A percentile compares a stretch with the other conserved stretches of the same genome.
phyloP scores from a whole-genome alignment of 2,329 filamentous ascomycete species.

The Sphaceloma murrayae region DNA sequence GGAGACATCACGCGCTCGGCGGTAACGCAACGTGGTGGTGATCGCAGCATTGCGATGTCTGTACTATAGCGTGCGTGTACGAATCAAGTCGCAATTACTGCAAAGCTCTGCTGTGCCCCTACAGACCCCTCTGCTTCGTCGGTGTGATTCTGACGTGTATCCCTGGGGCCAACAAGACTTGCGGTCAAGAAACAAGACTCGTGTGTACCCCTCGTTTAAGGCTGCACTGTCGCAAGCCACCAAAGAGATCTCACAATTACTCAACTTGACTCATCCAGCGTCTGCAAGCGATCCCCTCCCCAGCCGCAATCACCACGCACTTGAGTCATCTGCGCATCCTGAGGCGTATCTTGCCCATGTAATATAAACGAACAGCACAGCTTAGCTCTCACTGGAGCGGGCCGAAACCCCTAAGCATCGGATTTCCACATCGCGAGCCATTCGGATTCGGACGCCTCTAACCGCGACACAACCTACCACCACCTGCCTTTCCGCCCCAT shows the following conservation, averaged over 20 bases:
- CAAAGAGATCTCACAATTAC: not conserved
- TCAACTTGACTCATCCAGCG: conserved; percentile 3
- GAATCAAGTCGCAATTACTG: conserved; percentile 1
- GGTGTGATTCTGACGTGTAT: conserved; percentile 5
- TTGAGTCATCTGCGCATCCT: conserved; percentile 4
- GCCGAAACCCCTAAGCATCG: not conserved
- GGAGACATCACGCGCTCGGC: not conserved
- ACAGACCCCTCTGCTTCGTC: too few relatives aligned
- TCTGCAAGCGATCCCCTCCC: conserved; percentile 1
- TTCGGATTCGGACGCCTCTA: conserved; percentile 9
- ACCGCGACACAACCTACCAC: conserved; percentile 3
- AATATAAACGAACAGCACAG: conserved; percentile 13
- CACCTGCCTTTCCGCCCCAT: not conserved
- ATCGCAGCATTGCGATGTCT: not conserved
- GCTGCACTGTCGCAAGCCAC: not conserved
- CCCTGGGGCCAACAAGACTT: conserved; percentile 11
- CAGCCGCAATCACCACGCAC: conserved; percentile 1
- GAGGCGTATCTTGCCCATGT: not conserved
- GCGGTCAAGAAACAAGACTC: conserved; percentile 8
- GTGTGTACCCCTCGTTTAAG: not conserved
- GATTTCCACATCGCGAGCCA: conserved; percentile 3
- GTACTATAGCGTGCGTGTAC: conserved; percentile 8
- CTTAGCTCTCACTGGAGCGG: conserved; percentile 8
- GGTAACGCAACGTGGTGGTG: not conserved
- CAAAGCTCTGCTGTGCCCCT: too few relatives aligned